Conservation (phyloP, 2,329 filamentous ascomycete species). For the Scortechinia acanthostroma region DNA sequence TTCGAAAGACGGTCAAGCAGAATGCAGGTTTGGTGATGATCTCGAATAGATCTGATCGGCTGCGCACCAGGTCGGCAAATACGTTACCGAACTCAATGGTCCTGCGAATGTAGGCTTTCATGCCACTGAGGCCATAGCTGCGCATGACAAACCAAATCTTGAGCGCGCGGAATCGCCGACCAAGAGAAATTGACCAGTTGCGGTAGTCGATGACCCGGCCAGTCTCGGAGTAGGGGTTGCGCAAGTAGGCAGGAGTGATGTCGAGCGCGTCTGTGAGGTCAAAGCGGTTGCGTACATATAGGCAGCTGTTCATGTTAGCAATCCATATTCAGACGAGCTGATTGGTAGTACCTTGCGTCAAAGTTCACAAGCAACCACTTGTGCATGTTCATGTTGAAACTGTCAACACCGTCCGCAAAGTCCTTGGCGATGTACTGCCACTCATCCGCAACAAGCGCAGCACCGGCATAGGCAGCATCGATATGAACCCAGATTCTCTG, state of each 20-base stretch:
- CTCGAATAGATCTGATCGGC: conserved; percentile 49
- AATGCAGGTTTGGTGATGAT: conserved; percentile 54
- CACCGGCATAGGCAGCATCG: conserved; percentile 68
- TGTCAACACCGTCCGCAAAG: conserved; percentile 52
- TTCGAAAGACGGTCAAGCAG: conserved; percentile 54
- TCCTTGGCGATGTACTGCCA: conserved; percentile 38
- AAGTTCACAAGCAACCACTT: conserved; percentile 74
- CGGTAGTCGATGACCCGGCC: conserved; percentile 69
- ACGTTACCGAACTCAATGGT: conserved; percentile 48
- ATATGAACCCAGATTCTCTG: conserved; percentile 63
- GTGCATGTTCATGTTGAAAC: conserved; percentile 71
- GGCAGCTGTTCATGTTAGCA: conserved; percentile 47
- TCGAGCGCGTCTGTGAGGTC: conserved; percentile 60
- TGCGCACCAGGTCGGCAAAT: conserved; percentile 43
- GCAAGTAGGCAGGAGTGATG: conserved; percentile 62
- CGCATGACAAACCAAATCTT: conserved; percentile 74
- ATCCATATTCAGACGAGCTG: no score
- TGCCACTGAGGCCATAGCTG: conserved; percentile 56
- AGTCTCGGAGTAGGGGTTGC: conserved; percentile 57
- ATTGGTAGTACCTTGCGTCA: conserved; percentile 32
- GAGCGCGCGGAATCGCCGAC: conserved; percentile 59
- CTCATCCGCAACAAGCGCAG: conserved; percentile 59
- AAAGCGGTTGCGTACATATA: conserved; percentile 54
- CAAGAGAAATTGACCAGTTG: conserved; percentile 72
- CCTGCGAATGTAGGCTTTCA: conserved; percentile 52